Conservation (phyloP, 2,329 filamentous ascomycete species). For the Coniochaeta hoffmannii region DNA sequence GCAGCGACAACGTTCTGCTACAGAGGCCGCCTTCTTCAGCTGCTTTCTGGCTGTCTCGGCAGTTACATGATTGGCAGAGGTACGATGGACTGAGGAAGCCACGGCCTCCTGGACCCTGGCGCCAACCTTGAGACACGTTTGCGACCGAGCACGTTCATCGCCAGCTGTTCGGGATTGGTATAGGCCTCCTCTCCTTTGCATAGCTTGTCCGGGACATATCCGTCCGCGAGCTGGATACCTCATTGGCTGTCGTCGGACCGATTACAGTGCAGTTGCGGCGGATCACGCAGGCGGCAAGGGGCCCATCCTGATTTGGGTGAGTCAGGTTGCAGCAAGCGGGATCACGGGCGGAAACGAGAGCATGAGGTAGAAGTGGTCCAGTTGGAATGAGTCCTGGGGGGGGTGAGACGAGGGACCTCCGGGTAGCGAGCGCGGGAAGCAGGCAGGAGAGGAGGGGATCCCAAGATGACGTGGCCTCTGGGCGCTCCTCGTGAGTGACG, state of each 20-base stretch:
- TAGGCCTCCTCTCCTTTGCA: not conserved
- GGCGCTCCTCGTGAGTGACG: not conserved
- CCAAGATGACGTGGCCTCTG: slow-evolving; percentile 3
- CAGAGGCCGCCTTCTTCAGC: slow-evolving; percentile 5
- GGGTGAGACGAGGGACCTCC: too few relatives aligned
- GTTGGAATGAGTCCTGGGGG: too few relatives aligned
- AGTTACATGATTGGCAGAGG: slow-evolving; percentile 10
- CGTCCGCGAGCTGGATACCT: not conserved
- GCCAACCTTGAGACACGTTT: not conserved
- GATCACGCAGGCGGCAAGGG: not conserved
- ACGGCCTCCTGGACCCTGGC: not conserved
- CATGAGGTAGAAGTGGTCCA: not conserved
- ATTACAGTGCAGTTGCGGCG: not conserved
- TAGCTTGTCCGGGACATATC: not conserved
- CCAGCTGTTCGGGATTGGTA: not conserved
- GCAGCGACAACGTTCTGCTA: slow-evolving; percentile 5
- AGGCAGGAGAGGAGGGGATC: not conserved
- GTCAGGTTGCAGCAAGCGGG: not conserved
- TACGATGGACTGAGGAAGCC: slow-evolving; percentile 9
- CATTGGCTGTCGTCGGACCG: not conserved
- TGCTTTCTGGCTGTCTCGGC: slow-evolving; percentile 6
- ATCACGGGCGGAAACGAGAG: not conserved
- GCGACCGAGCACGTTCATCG: not conserved
- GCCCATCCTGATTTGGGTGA: not conserved
- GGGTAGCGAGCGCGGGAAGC: not conserved